Conservation (phyloP, 2,329 filamentous ascomycete genomes). For the Thelonectria olida region DNA sequence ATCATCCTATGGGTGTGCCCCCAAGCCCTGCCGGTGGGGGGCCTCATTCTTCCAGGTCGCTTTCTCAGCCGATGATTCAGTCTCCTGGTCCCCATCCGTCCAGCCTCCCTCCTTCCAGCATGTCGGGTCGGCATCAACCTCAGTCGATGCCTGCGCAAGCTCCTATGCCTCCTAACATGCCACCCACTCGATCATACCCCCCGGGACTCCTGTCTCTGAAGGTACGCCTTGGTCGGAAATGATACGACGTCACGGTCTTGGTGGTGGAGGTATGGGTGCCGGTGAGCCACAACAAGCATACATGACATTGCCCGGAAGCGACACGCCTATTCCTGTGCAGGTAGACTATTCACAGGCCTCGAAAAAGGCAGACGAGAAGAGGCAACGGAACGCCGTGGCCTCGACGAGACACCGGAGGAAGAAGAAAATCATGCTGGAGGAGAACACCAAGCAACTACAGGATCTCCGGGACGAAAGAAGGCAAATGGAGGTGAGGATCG, state of each 20-base stretch:
- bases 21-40: conserved; percentile 30
- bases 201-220: conserved; percentile 33
- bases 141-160: conserved; percentile 29
- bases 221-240: conserved; percentile 45
- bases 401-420: conserved; percentile 84
- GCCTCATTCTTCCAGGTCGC: conserved; percentile 44
- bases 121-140: conserved; percentile 27
- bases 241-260: conserved; percentile 42
- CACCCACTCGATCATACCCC: conserved; percentile 34
- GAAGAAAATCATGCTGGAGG: conserved; percentile 83
- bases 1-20: conserved; percentile 38
- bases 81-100: conserved; percentile 37
- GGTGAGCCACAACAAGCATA: conserved; percentile 50
- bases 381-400: conserved; percentile 84
- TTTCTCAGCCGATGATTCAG: conserved; percentile 48
- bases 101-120: conserved; percentile 31
- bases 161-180: conserved; percentile 33
- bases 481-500: conserved; percentile 66
- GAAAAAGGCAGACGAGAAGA: conserved; percentile 84
- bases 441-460: conserved; percentile 74
- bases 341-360: conserved; percentile 86
- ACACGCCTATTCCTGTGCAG: conserved; percentile 64
- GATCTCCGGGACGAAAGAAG: conserved; percentile 74
- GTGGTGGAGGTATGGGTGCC: conserved; percentile 36
- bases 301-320: conserved; percentile 50